Evolutionary conservation across 805 yeast genomes (phyloP).

Genomic region (Candida xyloterini): DNA sequence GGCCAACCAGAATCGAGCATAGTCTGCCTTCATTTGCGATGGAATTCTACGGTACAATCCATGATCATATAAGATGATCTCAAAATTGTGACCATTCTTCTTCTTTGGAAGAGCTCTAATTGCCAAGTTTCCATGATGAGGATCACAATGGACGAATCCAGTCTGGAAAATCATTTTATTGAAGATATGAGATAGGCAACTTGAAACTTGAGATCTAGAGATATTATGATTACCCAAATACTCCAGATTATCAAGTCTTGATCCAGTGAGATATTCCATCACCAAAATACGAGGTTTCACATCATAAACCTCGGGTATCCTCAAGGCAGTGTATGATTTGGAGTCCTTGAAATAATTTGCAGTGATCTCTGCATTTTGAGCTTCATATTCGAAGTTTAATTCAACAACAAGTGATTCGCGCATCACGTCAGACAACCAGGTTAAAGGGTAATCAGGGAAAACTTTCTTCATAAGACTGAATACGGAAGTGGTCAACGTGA

Average conservation of each 20-base stretch:
- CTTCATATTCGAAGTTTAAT: conserved; percentile 84
- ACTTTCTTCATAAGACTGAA: conserved; percentile 69
- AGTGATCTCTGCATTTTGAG: conserved; percentile 73
- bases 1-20: conserved; percentile 92
- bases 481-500: conserved; percentile 70
- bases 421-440: conserved; percentile 95
- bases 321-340: conserved; percentile 63
- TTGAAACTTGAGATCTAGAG: conserved; percentile 72
- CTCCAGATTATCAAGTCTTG: conserved; percentile 72
- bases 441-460: conserved; percentile 90
- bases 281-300: conserved; percentile 71
- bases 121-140: conserved; percentile 96
- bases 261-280: conserved; percentile 85
- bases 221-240: conserved; percentile 63
- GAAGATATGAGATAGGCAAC: conserved; percentile 86
- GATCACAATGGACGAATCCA: conserved; percentile 92
- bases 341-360: conserved; percentile 58
- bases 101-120: conserved; percentile 47
- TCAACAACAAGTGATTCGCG: conserved; percentile 87
- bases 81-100: conserved; percentile 65
- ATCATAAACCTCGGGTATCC: conserved; percentile 69
- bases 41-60: conserved; percentile 89
- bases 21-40: conserved; percentile 68
- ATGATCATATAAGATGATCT: conserved; percentile 89
- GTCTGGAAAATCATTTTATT: conserved; percentile 95